Conservation (phyloP, 208 protist genomes). For the Plasmodiophora brassicae region DNA sequence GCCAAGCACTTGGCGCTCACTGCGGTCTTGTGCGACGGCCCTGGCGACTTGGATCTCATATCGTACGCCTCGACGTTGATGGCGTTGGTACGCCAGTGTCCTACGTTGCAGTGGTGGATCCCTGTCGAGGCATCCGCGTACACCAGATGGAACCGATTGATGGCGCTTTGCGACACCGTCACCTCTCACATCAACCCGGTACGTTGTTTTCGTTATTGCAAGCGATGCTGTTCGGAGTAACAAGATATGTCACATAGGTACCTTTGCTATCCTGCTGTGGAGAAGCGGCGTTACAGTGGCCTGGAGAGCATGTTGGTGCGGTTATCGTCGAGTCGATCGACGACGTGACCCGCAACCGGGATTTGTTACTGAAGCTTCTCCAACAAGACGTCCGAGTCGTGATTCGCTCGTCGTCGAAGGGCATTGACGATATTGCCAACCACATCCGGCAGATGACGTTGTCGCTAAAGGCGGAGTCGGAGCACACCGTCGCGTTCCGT, state of each 20-base stretch:
- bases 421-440: background rate
- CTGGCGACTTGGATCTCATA: background rate
- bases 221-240: too few relatives aligned
- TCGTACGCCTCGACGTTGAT: background rate
- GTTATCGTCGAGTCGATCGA: background rate
- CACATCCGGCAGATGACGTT: background rate
- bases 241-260: too few relatives aligned
- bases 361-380: background rate
- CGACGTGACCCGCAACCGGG: background rate
- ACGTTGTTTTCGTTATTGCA: background rate
- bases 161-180: background rate
- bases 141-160: background rate
- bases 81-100: background rate
- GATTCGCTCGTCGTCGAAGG: too few relatives aligned
- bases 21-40: slow-evolving; percentile 64
- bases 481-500: background rate
- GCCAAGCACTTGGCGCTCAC: slow-evolving; percentile 65
- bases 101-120: slow-evolving; percentile 1
- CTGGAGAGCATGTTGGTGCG: background rate
- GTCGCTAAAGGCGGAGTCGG: too few relatives aligned
- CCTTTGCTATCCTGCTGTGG: too few relatives aligned
- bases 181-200: background rate
- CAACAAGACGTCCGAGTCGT: too few relatives aligned
- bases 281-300: too few relatives aligned
- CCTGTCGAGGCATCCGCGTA: background rate